These are phyloP conservation scores for Fusarium pseudograminearum DNA, from an alignment of 2,329 filamentous ascomycete species.

Conservation along the genomic window DNA sequence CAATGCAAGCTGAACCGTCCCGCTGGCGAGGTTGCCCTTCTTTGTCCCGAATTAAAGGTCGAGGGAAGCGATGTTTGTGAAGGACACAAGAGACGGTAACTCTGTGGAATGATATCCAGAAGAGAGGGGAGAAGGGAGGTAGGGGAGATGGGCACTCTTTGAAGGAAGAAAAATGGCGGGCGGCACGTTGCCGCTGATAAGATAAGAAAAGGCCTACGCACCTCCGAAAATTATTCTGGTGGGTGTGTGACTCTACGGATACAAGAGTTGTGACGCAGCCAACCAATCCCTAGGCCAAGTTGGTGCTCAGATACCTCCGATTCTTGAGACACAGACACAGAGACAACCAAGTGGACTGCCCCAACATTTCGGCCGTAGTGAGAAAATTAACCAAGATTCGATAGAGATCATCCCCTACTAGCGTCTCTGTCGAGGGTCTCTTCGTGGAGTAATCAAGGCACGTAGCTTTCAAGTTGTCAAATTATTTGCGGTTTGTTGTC, in stretches of 20 bases:
- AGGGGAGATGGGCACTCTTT: constrained; percentile 24
- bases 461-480: constrained; percentile 1
- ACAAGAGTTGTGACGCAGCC: constrained; percentile 20
- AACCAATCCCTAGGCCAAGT: background rate
- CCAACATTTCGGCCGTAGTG: constrained; percentile 43
- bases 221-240: constrained; percentile 45
- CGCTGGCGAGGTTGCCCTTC: constrained; percentile 52
- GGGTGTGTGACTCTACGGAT: constrained; percentile 38
- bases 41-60: constrained; percentile 50
- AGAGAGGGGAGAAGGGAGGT: constrained; percentile 34
- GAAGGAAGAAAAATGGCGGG: constrained; percentile 44
- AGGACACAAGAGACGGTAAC: constrained; percentile 44
- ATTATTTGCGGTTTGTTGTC: constrained; percentile 1
- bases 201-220: constrained; percentile 36
- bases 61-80: constrained; percentile 40
- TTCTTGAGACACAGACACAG: constrained; percentile 4
- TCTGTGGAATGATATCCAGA: constrained; percentile 40
- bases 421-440: constrained; percentile 11
- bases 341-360: constrained; percentile 14
- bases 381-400: constrained; percentile 38
- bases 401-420: constrained; percentile 36
- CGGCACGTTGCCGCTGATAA: constrained; percentile 40
- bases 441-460: constrained; percentile 27
- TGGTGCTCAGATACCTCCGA: constrained; percentile 31
- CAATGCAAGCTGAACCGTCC: constrained; percentile 55